Evolutionary conservation across 352 stramenopile species (phyloP).

Genomic region (Globisporangium echinulatum): DNA sequence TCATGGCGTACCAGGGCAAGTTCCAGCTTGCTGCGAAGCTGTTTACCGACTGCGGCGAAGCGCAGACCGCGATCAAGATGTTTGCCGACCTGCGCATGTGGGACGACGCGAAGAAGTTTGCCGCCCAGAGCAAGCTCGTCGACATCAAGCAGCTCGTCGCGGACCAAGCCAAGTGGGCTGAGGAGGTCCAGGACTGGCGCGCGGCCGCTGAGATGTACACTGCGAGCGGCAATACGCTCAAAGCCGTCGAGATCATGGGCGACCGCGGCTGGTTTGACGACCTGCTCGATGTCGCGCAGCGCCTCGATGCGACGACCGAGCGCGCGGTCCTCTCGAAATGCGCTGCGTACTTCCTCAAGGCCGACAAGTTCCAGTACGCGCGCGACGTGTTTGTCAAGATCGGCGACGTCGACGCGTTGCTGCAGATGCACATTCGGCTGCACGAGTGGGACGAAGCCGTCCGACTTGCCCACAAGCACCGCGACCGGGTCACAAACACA

Average conservation of each 20-base stretch:
- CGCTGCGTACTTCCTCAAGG: constrained; percentile 60
- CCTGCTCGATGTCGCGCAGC: constrained; percentile 72
- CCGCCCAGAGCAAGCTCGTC: constrained; percentile 63
- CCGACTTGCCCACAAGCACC: constrained; percentile 79
- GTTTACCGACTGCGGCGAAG: constrained; percentile 70
- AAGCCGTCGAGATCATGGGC: constrained; percentile 83
- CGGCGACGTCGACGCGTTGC: constrained; percentile 73
- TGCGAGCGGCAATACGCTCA: constrained; percentile 74
- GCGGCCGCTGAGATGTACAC: constrained; percentile 90
- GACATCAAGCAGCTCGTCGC: constrained; percentile 86
- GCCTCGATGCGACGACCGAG: constrained; percentile 34
- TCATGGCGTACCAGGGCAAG: constrained; percentile 89
- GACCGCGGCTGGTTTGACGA: constrained; percentile 83
- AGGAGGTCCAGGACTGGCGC: constrained; percentile 90
- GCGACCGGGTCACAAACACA: constrained; percentile 69
- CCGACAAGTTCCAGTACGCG: constrained; percentile 69
- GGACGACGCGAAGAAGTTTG: constrained; percentile 92
- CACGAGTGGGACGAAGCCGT: constrained; percentile 92
- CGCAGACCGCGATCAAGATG: constrained; percentile 90
- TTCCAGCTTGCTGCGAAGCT: constrained; percentile 90
- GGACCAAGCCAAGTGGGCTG: constrained; percentile 89
- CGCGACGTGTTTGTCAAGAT: constrained; percentile 80
- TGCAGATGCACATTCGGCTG: constrained; percentile 87
- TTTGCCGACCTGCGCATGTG: constrained; percentile 91
- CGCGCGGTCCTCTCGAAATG: constrained; percentile 45